Evolutionary conservation across 331 rosid species (phyloP).

Genomic region (Stylosanthes scabra): DNA sequence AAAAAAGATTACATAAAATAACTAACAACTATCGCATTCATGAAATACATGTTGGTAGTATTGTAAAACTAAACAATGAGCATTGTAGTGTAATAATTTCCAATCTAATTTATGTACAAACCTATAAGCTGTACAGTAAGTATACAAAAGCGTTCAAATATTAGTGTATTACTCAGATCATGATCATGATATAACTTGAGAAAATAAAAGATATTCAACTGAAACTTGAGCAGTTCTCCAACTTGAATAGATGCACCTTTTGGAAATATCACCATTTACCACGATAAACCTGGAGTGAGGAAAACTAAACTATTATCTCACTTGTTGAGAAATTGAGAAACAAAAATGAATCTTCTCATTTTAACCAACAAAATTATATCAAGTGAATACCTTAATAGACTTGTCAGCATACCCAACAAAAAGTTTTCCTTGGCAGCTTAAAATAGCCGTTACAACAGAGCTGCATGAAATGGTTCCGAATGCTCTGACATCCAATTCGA

Average conservation of each 20-base stretch:
- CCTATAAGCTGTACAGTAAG: conserved; percentile 4
- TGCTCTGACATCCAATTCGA: conserved; percentile 61
- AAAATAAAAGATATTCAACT: conserved; percentile 6
- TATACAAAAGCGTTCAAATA: conserved; percentile 21
- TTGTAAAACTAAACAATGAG: background rate
- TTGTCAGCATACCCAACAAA: conserved; percentile 77
- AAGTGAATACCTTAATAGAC: conserved; percentile 65
- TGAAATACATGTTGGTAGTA: no score
- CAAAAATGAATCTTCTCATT: background rate
- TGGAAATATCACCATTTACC: conserved; percentile 47
- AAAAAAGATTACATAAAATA: no score
- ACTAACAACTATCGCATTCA: no score
- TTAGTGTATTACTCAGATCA: conserved; percentile 25
- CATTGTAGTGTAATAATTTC: background rate
- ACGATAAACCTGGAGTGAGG: conserved; percentile 65
- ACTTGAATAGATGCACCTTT: conserved; percentile 29
- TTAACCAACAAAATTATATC: no score
- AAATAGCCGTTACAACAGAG: conserved; percentile 70
- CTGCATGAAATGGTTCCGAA: conserved; percentile 65
- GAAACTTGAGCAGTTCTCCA: conserved; percentile 39
- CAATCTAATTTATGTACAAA: conserved; percentile 17
- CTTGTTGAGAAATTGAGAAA: conserved; percentile 17
- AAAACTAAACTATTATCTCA: no score
- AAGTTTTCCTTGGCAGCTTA: conserved; percentile 79
- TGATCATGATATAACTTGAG: conserved; percentile 10